Evolutionary conservation across 805 yeast species (phyloP).

Genomic region (Schwanniomyces pseudopolymorphus): DNA sequence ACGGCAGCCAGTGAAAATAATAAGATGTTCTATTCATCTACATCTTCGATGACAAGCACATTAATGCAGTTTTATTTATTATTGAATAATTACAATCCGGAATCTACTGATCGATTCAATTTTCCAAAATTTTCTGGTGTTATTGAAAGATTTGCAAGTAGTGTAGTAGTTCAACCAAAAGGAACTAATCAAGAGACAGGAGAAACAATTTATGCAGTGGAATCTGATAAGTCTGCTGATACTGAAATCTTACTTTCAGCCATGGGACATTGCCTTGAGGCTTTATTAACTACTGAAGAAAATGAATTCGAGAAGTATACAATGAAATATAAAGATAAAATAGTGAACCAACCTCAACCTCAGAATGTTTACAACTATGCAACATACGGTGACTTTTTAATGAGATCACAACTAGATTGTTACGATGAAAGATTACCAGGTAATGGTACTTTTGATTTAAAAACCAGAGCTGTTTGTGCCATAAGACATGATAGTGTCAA

Average conservation of each 20-base stretch:
- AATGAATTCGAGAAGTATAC: constrained; percentile 46
- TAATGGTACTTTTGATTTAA: constrained; percentile 86
- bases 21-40: constrained; percentile 66
- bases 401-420: constrained; percentile 93
- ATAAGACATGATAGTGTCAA: constrained; percentile 74
- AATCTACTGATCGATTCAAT: constrained; percentile 22
- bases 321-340: constrained; percentile 15
- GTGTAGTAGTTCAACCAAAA: constrained; percentile 53
- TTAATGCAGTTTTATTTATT: constrained; percentile 74
- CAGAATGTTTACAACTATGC: constrained; percentile 68
- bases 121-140: constrained; percentile 43
- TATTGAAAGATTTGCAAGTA: constrained; percentile 46
- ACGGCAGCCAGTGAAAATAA: constrained; percentile 40
- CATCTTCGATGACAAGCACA: constrained; percentile 82
- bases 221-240: constrained; percentile 66
- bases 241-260: constrained; percentile 66
- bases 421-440: constrained; percentile 77
- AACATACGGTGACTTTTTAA: constrained; percentile 60
- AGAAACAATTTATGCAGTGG: constrained; percentile 55
- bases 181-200: constrained; percentile 27
- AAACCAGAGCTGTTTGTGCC: constrained; percentile 88
- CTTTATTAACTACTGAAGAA: constrained; percentile 62
- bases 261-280: constrained; percentile 79
- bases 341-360: constrained; percentile 10
- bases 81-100: constrained; percentile 44